Evolutionary conservation across 768 basidiomycete genomes (phyloP), one percentile per base, ranked within the genome.

Genomic region (Xerocomellus amylosporus): DNA sequence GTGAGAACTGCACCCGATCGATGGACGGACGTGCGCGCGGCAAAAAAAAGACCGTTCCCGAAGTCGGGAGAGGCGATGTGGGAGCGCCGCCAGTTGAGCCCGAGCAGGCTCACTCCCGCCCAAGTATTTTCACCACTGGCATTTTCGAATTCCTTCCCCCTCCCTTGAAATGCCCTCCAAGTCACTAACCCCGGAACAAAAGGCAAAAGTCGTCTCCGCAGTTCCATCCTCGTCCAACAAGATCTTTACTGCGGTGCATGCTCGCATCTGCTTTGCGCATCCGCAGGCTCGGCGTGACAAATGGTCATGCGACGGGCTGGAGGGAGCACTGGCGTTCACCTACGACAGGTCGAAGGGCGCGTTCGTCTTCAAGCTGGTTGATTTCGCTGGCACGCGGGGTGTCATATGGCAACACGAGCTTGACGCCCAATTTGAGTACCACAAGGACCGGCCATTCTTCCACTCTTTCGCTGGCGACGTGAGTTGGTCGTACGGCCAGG

Each of bases 331-430:
- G 36, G 85, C 85, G 2, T 82, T 96, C 59, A 79, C 82, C 15
- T 74, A 79, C 15, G 86, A 93, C 67, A 81, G 75, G 45, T 68
- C 72, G 3, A 81, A 77, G 50, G 80, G 80, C 28, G 76, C 77
- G 5, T 75, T 84, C 37, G 78, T 78, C 66, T 83, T 97, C 65
- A 84, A 83, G 69, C 75, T 98, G 49, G 88, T 98, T 3, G 96
- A 98, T 71, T 65, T 97, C n/a, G 73, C 78, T 59, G 90, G 93
- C n/a, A 91, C 90, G 4, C 74, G 93, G 51, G 93, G 93, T 5
- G 81, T 94, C 20, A 83, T 93, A 40, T 99, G 96, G 96, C 85
- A 93, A 53, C 91, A 97, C 59, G 93, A 96, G 69, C 72, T 98
- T 5, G 96, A 93, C 61, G 78, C 87, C 24, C 85, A 84, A 30